Evolutionary conservation across 192 early-diverging fungal species (phyloP).

Genomic region (Coemansia sp.): DNA sequence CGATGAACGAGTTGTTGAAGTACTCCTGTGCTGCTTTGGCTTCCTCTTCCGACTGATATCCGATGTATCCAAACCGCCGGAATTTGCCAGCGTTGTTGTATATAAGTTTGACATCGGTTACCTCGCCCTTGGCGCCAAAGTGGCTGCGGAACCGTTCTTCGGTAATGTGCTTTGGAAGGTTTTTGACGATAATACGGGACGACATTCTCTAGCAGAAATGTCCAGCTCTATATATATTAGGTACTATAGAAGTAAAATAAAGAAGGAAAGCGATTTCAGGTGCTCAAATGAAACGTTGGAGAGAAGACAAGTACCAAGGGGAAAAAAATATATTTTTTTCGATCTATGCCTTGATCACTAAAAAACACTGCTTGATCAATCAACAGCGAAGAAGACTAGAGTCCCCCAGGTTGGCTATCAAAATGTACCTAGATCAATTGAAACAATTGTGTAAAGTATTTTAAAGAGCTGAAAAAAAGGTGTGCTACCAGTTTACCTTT

Average conservation of each 20-base stretch:
- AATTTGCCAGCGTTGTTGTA: conserved; percentile 64
- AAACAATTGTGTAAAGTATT: not conserved
- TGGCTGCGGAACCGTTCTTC: conserved; percentile 85
- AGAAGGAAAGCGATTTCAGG: not conserved
- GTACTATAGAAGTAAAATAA: not conserved
- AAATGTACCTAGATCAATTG: too few species aligned
- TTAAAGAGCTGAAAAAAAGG: not conserved
- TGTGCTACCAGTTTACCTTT: not conserved
- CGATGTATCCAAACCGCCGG: conserved; percentile 76
- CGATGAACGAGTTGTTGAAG: conserved; percentile 91
- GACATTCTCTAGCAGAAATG: conserved; percentile 13
- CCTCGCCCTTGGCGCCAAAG: conserved; percentile 80
- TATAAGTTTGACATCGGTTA: conserved; percentile 93
- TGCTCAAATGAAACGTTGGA: not conserved
- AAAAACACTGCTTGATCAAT: not conserved
- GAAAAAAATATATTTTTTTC: conserved; percentile 7
- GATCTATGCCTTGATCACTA: not conserved
- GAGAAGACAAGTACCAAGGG: not conserved
- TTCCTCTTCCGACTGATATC: conserved; percentile 85
- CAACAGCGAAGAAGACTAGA: not conserved
- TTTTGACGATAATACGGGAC: conserved; percentile 91
- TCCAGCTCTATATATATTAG: not conserved
- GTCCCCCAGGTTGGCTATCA: too few species aligned
- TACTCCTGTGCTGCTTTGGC: conserved; percentile 78
- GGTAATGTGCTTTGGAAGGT: conserved; percentile 90